A percentile compares a stretch with the other conserved stretches of the same genome.
phyloP scores from a whole-genome alignment of 495 filamentous ascomycete species.

The Hyphodiscus hymeniophilus region DNA sequence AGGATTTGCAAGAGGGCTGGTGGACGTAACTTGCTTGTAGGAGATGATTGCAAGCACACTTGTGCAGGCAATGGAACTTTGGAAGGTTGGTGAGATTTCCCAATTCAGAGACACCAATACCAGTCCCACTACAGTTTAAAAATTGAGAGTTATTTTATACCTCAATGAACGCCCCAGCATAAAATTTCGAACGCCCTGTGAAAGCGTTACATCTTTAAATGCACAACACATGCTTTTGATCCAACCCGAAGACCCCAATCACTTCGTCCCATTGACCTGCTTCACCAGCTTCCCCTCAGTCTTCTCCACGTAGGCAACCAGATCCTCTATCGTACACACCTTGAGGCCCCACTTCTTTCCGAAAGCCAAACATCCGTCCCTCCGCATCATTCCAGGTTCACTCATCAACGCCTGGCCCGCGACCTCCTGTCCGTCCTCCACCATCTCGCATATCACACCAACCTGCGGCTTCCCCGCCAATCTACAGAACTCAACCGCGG shows the following conservation, averaged over 20 bases:
- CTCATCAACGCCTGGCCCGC: constrained; percentile 44
- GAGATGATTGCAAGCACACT: too few species aligned
- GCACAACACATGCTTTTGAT: too few species aligned
- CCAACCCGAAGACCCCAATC: background rate
- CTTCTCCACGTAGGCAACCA: constrained; percentile 73
- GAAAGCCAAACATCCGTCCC: constrained; percentile 84
- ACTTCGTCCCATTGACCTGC: constrained; percentile 10
- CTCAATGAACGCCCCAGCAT: too few species aligned
- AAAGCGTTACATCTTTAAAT: too few species aligned
- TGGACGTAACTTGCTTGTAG: too few species aligned
- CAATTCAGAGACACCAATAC: too few species aligned
- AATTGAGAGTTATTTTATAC: too few species aligned
- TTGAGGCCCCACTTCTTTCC: constrained; percentile 81
- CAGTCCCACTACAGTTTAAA: too few species aligned
- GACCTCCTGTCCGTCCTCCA: constrained; percentile 66
- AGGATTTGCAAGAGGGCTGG: too few species aligned
- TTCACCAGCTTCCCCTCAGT: constrained; percentile 39
- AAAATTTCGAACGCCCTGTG: too few species aligned
- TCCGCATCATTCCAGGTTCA: constrained; percentile 80
- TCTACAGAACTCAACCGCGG: constrained; percentile 78
- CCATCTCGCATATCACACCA: constrained; percentile 79
- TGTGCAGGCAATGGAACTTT: too few species aligned
- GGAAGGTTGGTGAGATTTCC: too few species aligned
- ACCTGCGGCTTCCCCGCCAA: constrained; percentile 66
- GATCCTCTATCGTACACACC: constrained; percentile 90